Conservation (phyloP, 164 flowering plant species). For the Malania oleifera region DNA sequence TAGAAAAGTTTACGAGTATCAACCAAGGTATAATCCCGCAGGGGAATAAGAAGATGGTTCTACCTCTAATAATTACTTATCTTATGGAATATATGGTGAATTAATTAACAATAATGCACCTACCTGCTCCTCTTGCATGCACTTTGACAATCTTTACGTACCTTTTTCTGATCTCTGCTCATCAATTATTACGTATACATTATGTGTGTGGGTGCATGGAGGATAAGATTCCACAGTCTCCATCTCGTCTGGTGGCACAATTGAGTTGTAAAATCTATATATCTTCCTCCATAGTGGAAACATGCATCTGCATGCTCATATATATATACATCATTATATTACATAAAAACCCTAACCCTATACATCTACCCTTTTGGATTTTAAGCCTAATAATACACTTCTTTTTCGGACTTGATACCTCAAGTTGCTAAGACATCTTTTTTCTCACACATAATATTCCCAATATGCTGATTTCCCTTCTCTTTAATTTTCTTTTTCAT, state of each 20-base stretch:
- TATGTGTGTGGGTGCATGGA: no score
- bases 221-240: conserved; percentile 15
- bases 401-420: conserved; percentile 3
- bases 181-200: no score
- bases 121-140: no score
- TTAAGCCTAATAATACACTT: conserved; percentile 12
- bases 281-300: conserved; percentile 1
- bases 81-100: conserved; percentile 7
- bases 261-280: no score
- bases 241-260: background rate
- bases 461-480: background rate
- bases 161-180: no score
- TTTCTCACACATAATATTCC: background rate
- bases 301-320: conserved; percentile 8
- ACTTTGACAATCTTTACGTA: no score
- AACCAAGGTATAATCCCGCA: background rate
- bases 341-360: background rate
- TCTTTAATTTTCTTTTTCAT: background rate
- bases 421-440: conserved; percentile 19
- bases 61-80: background rate
- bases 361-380: background rate
- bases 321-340: no score
- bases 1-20: no score
- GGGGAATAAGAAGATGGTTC: conserved; percentile 8
- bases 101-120: no score